phyloP scores from a whole-genome alignment of 352 stramenopile species.

The Peronospora belbahrii region DNA sequence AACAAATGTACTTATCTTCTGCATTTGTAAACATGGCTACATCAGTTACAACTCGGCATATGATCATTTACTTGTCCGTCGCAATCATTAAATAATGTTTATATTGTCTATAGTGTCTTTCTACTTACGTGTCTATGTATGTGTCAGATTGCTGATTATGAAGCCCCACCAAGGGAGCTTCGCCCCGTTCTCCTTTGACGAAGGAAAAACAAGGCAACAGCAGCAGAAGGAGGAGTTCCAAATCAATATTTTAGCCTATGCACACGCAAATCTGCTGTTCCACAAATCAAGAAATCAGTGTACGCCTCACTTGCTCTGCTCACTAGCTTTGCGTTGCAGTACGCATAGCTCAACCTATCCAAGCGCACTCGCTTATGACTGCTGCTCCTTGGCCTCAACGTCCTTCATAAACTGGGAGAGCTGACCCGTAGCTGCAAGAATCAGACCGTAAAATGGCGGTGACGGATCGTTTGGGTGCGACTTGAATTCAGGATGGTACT shows the following conservation, averaged over 20 bases:
- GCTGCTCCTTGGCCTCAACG: conserved; percentile 26
- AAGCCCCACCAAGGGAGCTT: conserved; percentile 29
- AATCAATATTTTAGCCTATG: conserved; percentile 35
- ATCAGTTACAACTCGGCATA: too few relatives aligned
- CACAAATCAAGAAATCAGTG: conserved; percentile 2
- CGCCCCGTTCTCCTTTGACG: conserved; percentile 30
- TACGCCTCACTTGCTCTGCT: conserved; percentile 1
- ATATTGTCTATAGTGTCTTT: not conserved
- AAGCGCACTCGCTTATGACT: conserved; percentile 11
- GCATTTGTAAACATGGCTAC: too few relatives aligned
- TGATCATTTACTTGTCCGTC: too few relatives aligned
- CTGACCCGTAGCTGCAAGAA: conserved; percentile 85
- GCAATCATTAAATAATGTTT: not conserved
- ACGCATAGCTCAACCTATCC: conserved; percentile 8
- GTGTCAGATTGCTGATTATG: conserved; percentile 2
- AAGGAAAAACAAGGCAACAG: conserved; percentile 31
- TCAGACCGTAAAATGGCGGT: conserved; percentile 95
- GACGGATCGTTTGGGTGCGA: conserved; percentile 92
- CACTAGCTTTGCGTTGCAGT: conserved; percentile 11
- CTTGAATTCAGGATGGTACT: conserved; percentile 99
- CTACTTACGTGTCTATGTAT: too few relatives aligned
- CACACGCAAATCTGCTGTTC: conserved; percentile 24
- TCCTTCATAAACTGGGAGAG: conserved; percentile 62
- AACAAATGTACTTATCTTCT: too few relatives aligned
- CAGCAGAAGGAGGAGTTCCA: conserved; percentile 11